Percentiles rank a stretch among this genome's conserved stretches.
Conservation (phyloP, 257 asterid species). For the Solanum sejunctum region DNA sequence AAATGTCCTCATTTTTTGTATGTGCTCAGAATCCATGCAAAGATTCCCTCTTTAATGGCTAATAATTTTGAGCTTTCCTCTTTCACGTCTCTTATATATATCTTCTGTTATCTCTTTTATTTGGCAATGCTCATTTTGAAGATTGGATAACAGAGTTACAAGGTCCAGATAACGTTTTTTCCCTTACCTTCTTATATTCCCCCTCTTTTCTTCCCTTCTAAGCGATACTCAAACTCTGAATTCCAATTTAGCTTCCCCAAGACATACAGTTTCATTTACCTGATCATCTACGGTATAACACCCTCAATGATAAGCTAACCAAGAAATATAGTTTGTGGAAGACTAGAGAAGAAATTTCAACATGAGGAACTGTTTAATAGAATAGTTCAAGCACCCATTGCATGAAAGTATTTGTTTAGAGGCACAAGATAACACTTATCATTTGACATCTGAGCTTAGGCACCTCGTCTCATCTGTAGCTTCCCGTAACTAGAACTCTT, state of each 20-base stretch:
- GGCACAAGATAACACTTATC: neutral
- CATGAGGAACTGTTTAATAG: neutral
- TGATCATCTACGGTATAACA: neutral
- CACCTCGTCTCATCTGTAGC: neutral
- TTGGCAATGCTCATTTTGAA: neutral
- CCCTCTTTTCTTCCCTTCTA: neutral
- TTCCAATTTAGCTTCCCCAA: neutral
- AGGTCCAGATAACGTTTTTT: neutral
- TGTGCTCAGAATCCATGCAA: neutral
- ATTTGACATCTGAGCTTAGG: neutral
- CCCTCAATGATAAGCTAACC: neutral
- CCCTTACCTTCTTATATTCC: neutral
- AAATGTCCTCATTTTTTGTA: neutral
- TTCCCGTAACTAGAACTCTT: neutral
- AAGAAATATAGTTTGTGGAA: neutral
- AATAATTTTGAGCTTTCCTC: neutral
- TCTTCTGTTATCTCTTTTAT: neutral
- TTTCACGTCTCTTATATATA: neutral
- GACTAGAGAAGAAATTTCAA: neutral
- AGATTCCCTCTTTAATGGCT: neutral
- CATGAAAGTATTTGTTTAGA: neutral
- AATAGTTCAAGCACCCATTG: neutral
- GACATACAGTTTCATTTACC: neutral
- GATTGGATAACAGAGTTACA: neutral
- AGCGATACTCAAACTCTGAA: neutral